phyloP scores from a whole-genome alignment of 805 yeast species.

The Candida taoyuanica region DNA sequence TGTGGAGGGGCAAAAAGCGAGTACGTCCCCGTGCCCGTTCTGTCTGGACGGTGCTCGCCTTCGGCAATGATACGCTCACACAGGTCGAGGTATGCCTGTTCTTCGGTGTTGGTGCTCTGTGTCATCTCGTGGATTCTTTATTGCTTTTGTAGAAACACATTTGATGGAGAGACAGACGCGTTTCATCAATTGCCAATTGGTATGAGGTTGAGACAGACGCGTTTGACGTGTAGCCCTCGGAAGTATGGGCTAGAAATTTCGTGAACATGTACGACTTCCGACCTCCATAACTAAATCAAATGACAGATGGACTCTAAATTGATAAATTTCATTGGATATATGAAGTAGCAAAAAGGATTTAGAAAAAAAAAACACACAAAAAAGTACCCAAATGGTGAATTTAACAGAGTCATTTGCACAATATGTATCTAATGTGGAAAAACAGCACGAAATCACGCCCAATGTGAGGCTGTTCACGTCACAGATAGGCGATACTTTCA shows the following conservation, averaged over 20 bases:
- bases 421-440: constrained; percentile 12
- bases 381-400: constrained; percentile 13
- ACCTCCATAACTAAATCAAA: background rate
- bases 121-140: no score
- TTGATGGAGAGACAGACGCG: constrained; percentile 3
- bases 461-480: background rate
- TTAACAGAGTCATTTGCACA: constrained; percentile 13
- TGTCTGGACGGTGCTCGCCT: constrained; percentile 90
- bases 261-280: background rate
- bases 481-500: constrained; percentile 20
- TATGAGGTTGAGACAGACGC: background rate
- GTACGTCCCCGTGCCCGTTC: constrained; percentile 96
- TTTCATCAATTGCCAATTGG: no score
- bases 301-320: background rate
- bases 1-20: constrained; percentile 96
- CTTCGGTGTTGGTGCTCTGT: constrained; percentile 40
- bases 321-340: background rate
- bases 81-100: constrained; percentile 81
- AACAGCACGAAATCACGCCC: constrained; percentile 7
- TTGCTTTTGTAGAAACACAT: no score
- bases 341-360: no score
- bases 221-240: constrained; percentile 1
- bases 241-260: background rate
- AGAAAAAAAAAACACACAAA: background rate
- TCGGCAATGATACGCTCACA: constrained; percentile 70